Base-by-base conservation (phyloP, 495 filamentous ascomycete species). In the Eremomyces bilateralis region DNA sequence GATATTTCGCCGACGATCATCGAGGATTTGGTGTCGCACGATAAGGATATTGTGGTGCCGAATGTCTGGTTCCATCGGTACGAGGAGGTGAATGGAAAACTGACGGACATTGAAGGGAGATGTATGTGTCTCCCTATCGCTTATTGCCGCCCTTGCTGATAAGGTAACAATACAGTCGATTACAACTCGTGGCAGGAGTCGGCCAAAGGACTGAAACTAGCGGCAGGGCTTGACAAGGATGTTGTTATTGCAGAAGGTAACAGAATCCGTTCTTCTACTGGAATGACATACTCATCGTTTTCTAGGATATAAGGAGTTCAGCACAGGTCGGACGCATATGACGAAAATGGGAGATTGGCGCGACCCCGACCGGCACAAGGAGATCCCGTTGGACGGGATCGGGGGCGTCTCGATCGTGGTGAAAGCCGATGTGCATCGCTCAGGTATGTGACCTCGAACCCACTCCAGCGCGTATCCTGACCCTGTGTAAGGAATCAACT, bases 141-240 rank as follows among this genome's bases (percentile, higher is more conserved):
- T n/a, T n/a, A n/a, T n/a, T n/a, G n/a, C n/a, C n/a, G n/a, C n/a
- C n/a, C n/a, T n/a, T n/a, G n/a, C n/a, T 28, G 24, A 28, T 8
- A 13, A 13, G 24, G 24, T 8, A 28, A 28, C 24, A 8, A 6
- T 21, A 16, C 43, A 92, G 82, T 94, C 47, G 88, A 97, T 53
- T 97, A 95, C 59, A 97, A 97, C 58, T 97, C 88, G 0, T 97
- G 88, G 88, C 72, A 91, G 45, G 88, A 97, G 60, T 90, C 88
- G 13, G 71, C 77, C 29, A 74, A 82, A 51, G 84, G 62, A 35
- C 69, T 73, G 13, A 75, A 69, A 39, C 63, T 94, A 30, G 68
- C 76, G 8, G 53, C 65, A 10, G 69, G 61, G 21, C 65, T 93
- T n/a, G 57, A 71, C 38, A 78, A 80, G 49, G 73, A 93, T 45